A percentile compares a stretch with the other conserved stretches of the same genome.
Evolutionary conservation across 2,329 filamentous ascomycete genomes (phyloP).

Genomic region (Lachnellula cervina): DNA sequence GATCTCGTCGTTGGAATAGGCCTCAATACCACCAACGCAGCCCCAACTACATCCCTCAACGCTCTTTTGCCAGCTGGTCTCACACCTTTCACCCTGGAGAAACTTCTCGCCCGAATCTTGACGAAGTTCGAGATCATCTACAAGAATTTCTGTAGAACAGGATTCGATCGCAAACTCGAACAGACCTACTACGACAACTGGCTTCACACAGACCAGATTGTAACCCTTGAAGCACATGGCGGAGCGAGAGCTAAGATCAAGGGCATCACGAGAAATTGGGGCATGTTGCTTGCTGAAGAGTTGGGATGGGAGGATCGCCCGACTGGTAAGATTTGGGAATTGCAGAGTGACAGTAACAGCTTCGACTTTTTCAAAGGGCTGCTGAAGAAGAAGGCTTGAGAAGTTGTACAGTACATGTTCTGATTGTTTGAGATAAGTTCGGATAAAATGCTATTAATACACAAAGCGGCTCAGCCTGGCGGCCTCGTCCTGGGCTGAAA

Average conservation of each 20-base stretch:
- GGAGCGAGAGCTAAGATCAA: constrained; percentile 70
- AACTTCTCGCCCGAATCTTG: constrained; percentile 75
- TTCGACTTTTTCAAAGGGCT: constrained; percentile 96
- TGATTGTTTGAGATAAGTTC: too few relatives aligned
- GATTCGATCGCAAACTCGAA: constrained; percentile 72
- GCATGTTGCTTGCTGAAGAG: constrained; percentile 80
- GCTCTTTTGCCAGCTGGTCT: constrained; percentile 56
- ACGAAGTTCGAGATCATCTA: constrained; percentile 76
- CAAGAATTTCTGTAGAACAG: constrained; percentile 64
- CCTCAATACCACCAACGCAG: constrained; percentile 76
- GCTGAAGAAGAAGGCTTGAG: constrained; percentile 61
- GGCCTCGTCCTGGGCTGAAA: too few relatives aligned
- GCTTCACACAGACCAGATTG: constrained; percentile 72
- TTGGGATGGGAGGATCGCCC: constrained; percentile 64
- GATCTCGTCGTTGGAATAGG: constrained; percentile 83
- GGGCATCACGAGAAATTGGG: constrained; percentile 90
- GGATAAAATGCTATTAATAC: too few relatives aligned
- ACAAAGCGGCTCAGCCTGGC: too few relatives aligned
- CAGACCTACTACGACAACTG: constrained; percentile 74
- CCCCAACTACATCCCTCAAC: constrained; percentile 82
- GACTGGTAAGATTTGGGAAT: constrained; percentile 72
- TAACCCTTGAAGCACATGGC: constrained; percentile 75
- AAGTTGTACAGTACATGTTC: too few relatives aligned
- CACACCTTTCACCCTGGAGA: constrained; percentile 65
- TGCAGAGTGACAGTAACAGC: constrained; percentile 96